phyloP scores from a whole-genome alignment of 306 rosid genomes.

The Corylus heterophylla region DNA sequence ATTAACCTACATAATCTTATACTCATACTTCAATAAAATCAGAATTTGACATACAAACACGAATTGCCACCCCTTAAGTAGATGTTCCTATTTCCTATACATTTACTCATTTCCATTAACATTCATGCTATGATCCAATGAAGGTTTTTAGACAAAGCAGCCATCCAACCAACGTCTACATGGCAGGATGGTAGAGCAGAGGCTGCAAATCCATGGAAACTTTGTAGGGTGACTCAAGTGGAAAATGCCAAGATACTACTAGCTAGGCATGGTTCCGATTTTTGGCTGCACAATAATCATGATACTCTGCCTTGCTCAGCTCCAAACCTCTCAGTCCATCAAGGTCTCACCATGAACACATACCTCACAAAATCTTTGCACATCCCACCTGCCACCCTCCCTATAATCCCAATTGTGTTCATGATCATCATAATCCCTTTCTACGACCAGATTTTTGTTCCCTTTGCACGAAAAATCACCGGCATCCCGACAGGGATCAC shows the following conservation, averaged over 20 bases:
- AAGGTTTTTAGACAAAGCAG: conserved; percentile 94
- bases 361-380: conserved; percentile 52
- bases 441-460: conserved; percentile 69
- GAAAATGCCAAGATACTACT: conserved; percentile 80
- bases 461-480: conserved; percentile 53
- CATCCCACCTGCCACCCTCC: conserved; percentile 87
- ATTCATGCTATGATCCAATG: background rate
- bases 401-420: conserved; percentile 73
- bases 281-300: conserved; percentile 83
- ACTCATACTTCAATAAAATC: no score
- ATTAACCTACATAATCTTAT: no score
- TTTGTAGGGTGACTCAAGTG: conserved; percentile 91
- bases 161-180: conserved; percentile 41
- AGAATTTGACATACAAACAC: no score
- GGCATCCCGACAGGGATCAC: conserved; percentile 79
- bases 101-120: background rate
- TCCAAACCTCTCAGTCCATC: conserved; percentile 89
- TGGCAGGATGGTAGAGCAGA: conserved; percentile 28
- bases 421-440: conserved; percentile 61
- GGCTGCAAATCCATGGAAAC: conserved; percentile 64
- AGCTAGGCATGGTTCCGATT: conserved; percentile 61
- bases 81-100: background rate
- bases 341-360: conserved; percentile 77
- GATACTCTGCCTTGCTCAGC: conserved; percentile 97
- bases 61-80: no score